Conservation (phyloP, 805 yeast genomes). For the Saccharomyces cerevisiae region DNA sequence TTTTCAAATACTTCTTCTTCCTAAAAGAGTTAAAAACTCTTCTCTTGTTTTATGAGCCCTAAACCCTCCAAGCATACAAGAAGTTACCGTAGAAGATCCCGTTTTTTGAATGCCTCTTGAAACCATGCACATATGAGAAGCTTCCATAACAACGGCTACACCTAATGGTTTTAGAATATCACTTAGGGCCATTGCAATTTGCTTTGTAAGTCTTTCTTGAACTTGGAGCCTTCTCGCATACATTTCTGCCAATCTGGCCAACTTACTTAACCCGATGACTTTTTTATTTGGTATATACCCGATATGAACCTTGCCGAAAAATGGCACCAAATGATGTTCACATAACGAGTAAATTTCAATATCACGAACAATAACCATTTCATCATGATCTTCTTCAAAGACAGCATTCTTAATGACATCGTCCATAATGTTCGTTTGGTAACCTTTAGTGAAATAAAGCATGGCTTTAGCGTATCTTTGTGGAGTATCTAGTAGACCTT, state of each 20-base stretch:
- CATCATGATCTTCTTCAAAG: constrained; percentile 97
- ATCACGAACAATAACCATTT: constrained; percentile 95
- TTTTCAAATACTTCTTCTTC: constrained; percentile 37
- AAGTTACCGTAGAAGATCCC: constrained; percentile 86
- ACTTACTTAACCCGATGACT: constrained; percentile 84
- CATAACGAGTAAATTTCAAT: constrained; percentile 88
- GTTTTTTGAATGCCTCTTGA: constrained; percentile 95
- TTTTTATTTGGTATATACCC: constrained; percentile 95
- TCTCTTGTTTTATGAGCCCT: constrained; percentile 94
- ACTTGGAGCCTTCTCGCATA: constrained; percentile 92
- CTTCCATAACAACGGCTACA: constrained; percentile 97
- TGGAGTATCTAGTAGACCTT: constrained; percentile 90
- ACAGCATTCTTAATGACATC: constrained; percentile 92
- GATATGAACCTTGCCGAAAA: constrained; percentile 92
- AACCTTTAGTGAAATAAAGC: constrained; percentile 92
- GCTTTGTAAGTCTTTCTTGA: constrained; percentile 95
- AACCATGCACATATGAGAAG: constrained; percentile 98
- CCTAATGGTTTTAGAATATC: constrained; percentile 91
- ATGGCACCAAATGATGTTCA: constrained; percentile 97
- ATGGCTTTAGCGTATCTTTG: constrained; percentile 94
- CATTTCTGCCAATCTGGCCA: constrained; percentile 96
- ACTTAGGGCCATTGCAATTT: constrained; percentile 90
- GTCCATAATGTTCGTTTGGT: constrained; percentile 77
- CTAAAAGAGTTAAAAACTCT: constrained; percentile 79
- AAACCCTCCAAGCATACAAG: constrained; percentile 96